Evolutionary conservation across 23 red algal genomes (phyloP).

Genomic region (Cyanidiococcus yangmingshanensis): DNA sequence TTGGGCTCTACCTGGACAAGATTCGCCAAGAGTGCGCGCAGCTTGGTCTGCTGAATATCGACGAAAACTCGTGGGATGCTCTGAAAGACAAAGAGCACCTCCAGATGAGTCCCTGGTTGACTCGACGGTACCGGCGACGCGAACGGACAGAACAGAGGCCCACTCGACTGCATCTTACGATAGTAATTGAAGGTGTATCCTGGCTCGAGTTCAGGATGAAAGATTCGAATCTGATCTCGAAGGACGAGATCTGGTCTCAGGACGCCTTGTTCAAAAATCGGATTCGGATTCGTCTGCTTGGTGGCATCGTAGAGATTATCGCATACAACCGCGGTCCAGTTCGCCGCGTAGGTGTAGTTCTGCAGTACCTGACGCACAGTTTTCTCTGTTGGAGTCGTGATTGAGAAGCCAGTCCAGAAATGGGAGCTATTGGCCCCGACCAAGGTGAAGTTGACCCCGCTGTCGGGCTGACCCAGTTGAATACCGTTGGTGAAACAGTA

Average conservation of each 20-base stretch:
- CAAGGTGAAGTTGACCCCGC: neutral
- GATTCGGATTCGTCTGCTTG: conserved; percentile 21
- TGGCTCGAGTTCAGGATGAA: conserved; percentile 36
- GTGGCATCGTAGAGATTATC: conserved; percentile 30
- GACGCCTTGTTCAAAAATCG: conserved; percentile 34
- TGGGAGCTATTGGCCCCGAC: conserved; percentile 1
- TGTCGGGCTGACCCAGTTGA: neutral
- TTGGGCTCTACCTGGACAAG: neutral
- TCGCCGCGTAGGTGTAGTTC: conserved; percentile 15
- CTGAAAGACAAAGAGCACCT: neutral
- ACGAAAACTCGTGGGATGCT: neutral
- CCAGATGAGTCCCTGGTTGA: neutral
- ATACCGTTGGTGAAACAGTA: neutral
- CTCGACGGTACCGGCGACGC: neutral
- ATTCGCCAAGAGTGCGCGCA: neutral
- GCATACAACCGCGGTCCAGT: conserved; percentile 25
- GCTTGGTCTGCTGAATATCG: neutral
- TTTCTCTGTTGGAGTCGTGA: neutral
- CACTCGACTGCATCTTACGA: neutral
- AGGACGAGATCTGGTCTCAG: conserved; percentile 33
- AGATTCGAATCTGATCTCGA: conserved; percentile 37
- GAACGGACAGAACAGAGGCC: neutral
- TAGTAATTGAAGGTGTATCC: conserved; percentile 2
- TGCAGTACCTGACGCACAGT: conserved; percentile 8
- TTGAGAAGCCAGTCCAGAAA: conserved; percentile 5